phyloP scores from a whole-genome alignment of 1,284 basidiomycete genomes.

The Macrocystidia cucumis region DNA sequence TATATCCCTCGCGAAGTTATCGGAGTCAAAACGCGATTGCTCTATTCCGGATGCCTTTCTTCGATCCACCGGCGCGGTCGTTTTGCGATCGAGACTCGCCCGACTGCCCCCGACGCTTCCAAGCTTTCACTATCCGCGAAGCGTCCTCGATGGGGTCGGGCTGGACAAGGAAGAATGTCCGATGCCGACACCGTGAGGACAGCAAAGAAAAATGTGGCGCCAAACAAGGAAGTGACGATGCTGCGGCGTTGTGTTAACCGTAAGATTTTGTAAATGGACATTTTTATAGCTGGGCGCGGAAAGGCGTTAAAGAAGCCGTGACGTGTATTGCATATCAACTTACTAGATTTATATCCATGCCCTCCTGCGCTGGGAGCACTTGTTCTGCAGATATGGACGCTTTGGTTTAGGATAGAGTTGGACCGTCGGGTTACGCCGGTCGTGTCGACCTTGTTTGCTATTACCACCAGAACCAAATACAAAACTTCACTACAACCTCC shows the following conservation, averaged over 20 bases:
- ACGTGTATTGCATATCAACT: constrained; percentile 1
- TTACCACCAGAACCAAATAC: constrained; percentile 12
- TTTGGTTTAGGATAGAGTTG: constrained; percentile 4
- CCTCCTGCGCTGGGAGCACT: constrained; percentile 8
- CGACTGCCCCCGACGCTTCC: constrained; percentile 17
- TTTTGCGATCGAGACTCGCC: constrained; percentile 44
- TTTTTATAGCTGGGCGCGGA: constrained; percentile 32
- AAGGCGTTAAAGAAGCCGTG: not conserved
- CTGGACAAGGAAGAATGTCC: constrained; percentile 70
- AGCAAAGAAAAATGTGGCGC: constrained; percentile 67
- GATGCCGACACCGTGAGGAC: constrained; percentile 77
- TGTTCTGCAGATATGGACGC: not conserved
- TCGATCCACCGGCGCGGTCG: constrained; percentile 76
- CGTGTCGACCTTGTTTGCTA: constrained; percentile 13
- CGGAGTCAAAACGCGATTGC: constrained; percentile 1
- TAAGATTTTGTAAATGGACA: constrained; percentile 48
- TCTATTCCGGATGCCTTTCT: constrained; percentile 44
- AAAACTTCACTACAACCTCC: constrained; percentile 6
- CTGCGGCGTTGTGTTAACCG: constrained; percentile 64
- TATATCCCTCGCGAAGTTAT: too few species aligned
- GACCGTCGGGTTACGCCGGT: constrained; percentile 16
- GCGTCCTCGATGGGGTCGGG: constrained; percentile 42
- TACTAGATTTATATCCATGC: constrained; percentile 22
- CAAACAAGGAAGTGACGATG: constrained; percentile 72
- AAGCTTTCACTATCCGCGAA: constrained; percentile 43